These are phyloP conservation scores for Barnettozyma salicaria DNA, from an alignment of 805 yeast species.

Conservation along the genomic window DNA sequence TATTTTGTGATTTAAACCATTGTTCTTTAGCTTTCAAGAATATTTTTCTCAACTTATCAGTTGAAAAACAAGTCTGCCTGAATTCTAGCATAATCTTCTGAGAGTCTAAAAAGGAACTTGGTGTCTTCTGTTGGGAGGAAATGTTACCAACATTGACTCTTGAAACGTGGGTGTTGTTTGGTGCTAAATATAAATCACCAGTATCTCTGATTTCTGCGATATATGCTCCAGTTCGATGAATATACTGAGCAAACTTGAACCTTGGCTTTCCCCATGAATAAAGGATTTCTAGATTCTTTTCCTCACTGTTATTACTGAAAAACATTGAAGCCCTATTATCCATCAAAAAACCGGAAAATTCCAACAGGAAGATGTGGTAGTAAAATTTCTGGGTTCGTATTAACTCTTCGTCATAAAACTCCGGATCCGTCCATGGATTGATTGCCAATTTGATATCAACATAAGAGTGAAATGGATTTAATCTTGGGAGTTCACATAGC, in stretches of 20 bases:
- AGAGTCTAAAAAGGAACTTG: slow-evolving; percentile 48
- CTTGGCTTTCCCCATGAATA: slow-evolving; percentile 91
- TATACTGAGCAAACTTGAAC: slow-evolving; percentile 80
- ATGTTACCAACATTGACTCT: slow-evolving; percentile 50
- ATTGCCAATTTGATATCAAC: slow-evolving; percentile 60
- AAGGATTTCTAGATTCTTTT: slow-evolving; percentile 51
- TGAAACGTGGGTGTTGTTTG: slow-evolving; percentile 78
- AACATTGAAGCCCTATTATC: slow-evolving; percentile 74
- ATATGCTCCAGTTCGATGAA: slow-evolving; percentile 84
- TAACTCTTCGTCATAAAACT: slow-evolving; percentile 38
- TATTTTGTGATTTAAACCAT: slow-evolving; percentile 29
- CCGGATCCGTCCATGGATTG: slow-evolving; percentile 65
- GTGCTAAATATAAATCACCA: slow-evolving; percentile 77
- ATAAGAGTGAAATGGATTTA: slow-evolving; percentile 85
- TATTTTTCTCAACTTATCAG: slow-evolving; percentile 40
- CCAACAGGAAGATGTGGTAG: slow-evolving; percentile 72
- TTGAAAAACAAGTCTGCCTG: slow-evolving; percentile 53
- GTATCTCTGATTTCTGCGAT: slow-evolving; percentile 79
- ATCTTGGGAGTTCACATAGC: slow-evolving; percentile 63
- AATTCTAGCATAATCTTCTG: slow-evolving; percentile 70
- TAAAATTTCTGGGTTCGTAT: slow-evolving; percentile 52
- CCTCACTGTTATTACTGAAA: slow-evolving; percentile 41
- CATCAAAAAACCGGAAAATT: slow-evolving; percentile 64
- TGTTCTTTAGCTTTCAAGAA: slow-evolving; percentile 53
- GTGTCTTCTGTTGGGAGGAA: slow-evolving; percentile 27